Conservation (phyloP, 2,329 filamentous ascomycete species). For the Trichoderma sp. region DNA sequence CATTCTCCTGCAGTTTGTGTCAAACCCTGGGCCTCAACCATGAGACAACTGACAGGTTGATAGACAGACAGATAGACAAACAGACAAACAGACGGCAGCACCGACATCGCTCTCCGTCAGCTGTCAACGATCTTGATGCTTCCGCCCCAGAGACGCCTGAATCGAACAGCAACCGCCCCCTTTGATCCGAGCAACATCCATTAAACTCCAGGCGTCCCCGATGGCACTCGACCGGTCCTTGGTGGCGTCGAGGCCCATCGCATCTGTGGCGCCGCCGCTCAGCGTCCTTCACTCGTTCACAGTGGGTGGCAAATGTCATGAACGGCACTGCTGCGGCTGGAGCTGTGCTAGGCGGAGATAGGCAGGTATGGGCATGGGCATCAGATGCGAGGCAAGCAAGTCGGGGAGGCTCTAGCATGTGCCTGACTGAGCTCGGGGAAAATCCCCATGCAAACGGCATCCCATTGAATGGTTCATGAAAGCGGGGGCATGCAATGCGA, state of each 20-base stretch:
- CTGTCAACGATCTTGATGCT: neutral
- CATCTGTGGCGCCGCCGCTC: conserved; percentile 15
- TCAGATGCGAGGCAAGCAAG: neutral
- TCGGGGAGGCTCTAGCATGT: neutral
- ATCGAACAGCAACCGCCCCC: neutral
- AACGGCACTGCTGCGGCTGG: neutral
- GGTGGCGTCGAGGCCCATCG: neutral
- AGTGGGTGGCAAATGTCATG: conserved; percentile 7
- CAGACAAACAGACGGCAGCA: neutral
- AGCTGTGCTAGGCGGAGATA: conserved; percentile 10
- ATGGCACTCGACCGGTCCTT: conserved; percentile 2
- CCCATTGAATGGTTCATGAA: conserved; percentile 2
- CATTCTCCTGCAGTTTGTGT: too few relatives aligned
- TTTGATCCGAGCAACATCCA: neutral
- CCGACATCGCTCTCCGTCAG: conserved; percentile 5
- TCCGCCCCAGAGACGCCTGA: neutral
- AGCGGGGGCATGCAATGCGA: conserved; percentile 16
- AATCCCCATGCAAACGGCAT: conserved; percentile 9
- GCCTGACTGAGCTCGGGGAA: neutral
- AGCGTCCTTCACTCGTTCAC: conserved; percentile 7
- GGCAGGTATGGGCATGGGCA: conserved; percentile 1
- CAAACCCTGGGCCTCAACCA: neutral
- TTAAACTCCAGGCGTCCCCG: conserved; percentile 6
- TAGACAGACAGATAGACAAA: neutral
- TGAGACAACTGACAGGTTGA: neutral